Conservation (phyloP, 306 rosid genomes). For the Lablab purpureus region DNA sequence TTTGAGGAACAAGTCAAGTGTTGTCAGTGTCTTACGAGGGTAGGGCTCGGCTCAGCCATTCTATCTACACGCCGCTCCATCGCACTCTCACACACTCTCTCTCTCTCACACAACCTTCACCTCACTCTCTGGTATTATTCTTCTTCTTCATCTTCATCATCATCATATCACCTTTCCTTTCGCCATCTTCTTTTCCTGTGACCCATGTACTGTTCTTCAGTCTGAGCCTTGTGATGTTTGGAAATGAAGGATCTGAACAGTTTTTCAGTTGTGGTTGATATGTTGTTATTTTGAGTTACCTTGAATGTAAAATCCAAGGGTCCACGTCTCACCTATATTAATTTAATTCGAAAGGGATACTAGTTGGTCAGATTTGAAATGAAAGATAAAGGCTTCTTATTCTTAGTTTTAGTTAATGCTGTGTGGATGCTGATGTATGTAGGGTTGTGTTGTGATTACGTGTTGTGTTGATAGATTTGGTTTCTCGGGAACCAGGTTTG, state of each 20-base stretch:
- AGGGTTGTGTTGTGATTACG: conserved; percentile 30
- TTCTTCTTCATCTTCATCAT: background rate
- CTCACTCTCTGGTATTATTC: conserved; percentile 16
- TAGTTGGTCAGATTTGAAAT: conserved; percentile 14
- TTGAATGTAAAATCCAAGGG: background rate
- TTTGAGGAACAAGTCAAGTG: conserved; percentile 45
- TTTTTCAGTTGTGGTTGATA: conserved; percentile 39
- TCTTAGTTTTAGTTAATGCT: conserved; percentile 24
- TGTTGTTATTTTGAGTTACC: background rate
- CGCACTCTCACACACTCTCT: conserved; percentile 3
- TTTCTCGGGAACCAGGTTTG: conserved; percentile 38
- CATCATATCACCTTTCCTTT: background rate
- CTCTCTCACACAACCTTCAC: conserved; percentile 6
- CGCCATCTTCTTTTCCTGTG: background rate
- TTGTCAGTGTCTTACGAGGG: conserved; percentile 7
- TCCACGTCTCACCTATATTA: background rate
- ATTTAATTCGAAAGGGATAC: conserved; percentile 2
- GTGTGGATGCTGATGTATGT: conserved; percentile 41
- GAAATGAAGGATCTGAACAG: conserved; percentile 19
- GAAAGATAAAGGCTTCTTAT: conserved; percentile 21
- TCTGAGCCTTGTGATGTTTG: background rate
- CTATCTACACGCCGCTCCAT: background rate
- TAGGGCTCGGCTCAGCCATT: conserved; percentile 39
- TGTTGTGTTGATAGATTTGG: conserved; percentile 13
- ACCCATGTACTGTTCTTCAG: background rate